These are phyloP conservation scores for Mollisiaceae sp. DNA, from an alignment of 2,329 filamentous ascomycete genomes.

Conservation along the genomic window DNA sequence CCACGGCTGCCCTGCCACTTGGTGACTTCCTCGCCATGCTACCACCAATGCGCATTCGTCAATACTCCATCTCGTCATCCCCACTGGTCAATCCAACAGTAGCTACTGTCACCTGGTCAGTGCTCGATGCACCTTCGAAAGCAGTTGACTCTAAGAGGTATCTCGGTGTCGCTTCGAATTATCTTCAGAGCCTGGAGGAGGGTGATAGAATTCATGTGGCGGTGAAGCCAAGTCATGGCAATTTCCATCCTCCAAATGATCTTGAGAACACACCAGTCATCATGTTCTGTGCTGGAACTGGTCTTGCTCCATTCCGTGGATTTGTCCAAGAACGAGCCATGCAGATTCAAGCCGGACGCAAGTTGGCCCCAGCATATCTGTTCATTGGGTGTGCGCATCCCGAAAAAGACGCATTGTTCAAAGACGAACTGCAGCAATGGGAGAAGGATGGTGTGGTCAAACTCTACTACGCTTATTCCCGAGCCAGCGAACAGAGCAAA, in stretches of 20 bases:
- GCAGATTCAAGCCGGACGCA: constrained; percentile 46
- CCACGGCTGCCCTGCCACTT: constrained; percentile 64
- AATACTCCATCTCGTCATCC: constrained; percentile 81
- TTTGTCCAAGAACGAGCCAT: constrained; percentile 54
- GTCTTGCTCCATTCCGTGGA: constrained; percentile 53
- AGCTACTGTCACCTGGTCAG: constrained; percentile 65
- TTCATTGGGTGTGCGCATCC: constrained; percentile 39
- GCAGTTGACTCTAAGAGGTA: constrained; percentile 46
- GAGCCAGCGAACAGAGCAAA: constrained; percentile 30
- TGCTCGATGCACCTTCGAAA: constrained; percentile 54
- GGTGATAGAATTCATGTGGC: constrained; percentile 47
- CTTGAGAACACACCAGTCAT: constrained; percentile 41
- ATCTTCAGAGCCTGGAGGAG: constrained; percentile 47
- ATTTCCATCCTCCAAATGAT: constrained; percentile 41
- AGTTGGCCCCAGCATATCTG: constrained; percentile 36
- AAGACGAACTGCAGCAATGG: constrained; percentile 33
- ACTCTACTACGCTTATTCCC: constrained; percentile 35
- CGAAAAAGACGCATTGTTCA: constrained; percentile 34
- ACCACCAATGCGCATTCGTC: constrained; percentile 77
- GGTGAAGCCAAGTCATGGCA: constrained; percentile 46
- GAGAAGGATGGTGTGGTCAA: constrained; percentile 35
- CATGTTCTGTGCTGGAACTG: constrained; percentile 45
- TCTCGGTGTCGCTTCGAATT: constrained; percentile 54
- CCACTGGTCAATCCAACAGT: constrained; percentile 70
- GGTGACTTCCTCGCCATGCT: constrained; percentile 72